phyloP scores from a whole-genome alignment of 345 rosid species.

The Arabis alpina region DNA sequence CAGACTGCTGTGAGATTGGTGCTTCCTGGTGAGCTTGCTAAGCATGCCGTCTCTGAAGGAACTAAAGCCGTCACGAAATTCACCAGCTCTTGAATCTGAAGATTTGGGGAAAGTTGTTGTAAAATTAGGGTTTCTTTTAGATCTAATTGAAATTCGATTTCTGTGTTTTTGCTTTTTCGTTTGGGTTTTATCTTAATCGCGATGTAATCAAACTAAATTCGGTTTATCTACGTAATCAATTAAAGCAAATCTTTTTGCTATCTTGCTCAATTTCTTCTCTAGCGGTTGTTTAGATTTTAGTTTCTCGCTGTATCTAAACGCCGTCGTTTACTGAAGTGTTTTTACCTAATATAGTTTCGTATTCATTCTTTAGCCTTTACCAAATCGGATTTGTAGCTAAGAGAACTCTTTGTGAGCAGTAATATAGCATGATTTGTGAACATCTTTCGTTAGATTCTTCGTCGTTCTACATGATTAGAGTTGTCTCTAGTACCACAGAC shows the following conservation, averaged over 20 bases:
- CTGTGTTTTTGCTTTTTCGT: background rate
- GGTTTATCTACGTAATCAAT: background rate
- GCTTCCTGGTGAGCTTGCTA: constrained; percentile 30
- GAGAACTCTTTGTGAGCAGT: no score
- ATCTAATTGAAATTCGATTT: background rate
- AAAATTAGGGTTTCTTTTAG: constrained; percentile 35
- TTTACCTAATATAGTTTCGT: no score
- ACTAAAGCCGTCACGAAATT: constrained; percentile 52
- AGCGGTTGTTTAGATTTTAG: background rate
- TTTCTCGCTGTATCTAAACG: background rate
- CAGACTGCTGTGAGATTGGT: constrained; percentile 40
- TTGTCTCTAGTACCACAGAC: no score
- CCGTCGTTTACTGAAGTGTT: background rate
- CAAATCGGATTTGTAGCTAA: no score
- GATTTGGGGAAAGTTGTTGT: constrained; percentile 2
- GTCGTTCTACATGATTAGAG: no score
- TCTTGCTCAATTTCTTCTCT: background rate
- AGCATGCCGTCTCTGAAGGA: constrained; percentile 33
- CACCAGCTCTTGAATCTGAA: constrained; percentile 44
- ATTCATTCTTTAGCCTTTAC: no score
- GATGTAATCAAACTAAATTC: constrained; percentile 22
- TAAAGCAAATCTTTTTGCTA: background rate
- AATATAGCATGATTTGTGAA: no score
- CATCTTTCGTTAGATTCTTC: no score
- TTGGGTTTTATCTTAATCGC: no score